Evolutionary conservation across 2,329 filamentous ascomycete species (phyloP).

Genomic region (Arthrobotrys iridis): DNA sequence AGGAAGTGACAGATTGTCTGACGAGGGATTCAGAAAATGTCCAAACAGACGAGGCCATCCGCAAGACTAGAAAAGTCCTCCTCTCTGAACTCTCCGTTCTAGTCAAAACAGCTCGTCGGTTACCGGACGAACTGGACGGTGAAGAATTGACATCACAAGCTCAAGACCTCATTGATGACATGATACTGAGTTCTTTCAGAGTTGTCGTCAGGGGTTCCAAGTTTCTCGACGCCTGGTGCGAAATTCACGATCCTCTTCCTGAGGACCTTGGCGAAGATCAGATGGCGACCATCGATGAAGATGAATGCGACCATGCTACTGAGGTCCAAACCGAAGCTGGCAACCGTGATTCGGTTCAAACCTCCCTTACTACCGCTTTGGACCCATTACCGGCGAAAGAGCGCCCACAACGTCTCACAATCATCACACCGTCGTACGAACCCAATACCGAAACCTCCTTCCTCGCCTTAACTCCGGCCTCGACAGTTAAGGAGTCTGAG

Average conservation of each 20-base stretch:
- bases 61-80: constrained; percentile 83
- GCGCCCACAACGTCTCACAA: constrained; percentile 42
- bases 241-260: constrained; percentile 59
- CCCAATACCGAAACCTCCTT: constrained; percentile 24
- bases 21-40: constrained; percentile 82
- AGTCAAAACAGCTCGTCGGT: constrained; percentile 85
- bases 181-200: constrained; percentile 92
- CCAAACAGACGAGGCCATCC: constrained; percentile 77
- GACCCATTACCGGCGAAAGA: constrained; percentile 23
- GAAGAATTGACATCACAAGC: constrained; percentile 58
- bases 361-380: constrained; percentile 36
- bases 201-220: constrained; percentile 90
- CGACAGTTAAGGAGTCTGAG: constrained; percentile 47
- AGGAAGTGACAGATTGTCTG: constrained; percentile 89
- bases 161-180: constrained; percentile 85
- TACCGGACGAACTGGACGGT: constrained; percentile 72
- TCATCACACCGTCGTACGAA: constrained; percentile 47
- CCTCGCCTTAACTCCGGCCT: constrained; percentile 43
- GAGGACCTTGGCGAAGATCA: constrained; percentile 53
- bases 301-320: constrained; percentile 6
- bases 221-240: constrained; percentile 86
- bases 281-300: constrained; percentile 12
- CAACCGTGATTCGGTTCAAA: constrained; percentile 45
- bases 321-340: constrained; percentile 6
- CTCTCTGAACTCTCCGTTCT: constrained; percentile 88